Percentiles rank a stretch among this genome's conserved stretches.
phyloP scores from a whole-genome alignment of 1,139 yeast species.

The Geotrichum aggregatum region DNA sequence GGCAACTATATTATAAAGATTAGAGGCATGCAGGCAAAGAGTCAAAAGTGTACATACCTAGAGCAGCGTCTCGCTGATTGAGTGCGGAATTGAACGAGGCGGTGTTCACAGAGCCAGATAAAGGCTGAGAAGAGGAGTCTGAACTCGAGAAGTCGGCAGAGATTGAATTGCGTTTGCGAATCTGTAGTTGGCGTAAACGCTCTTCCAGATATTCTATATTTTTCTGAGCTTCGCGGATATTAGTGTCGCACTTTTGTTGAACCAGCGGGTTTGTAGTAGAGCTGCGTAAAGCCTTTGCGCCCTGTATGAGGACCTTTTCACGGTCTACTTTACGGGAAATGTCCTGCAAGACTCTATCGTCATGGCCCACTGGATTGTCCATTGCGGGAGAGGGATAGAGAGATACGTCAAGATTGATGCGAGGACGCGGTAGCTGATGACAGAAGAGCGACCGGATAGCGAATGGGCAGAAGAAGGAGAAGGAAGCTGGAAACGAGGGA shows the following conservation, averaged over 20 bases:
- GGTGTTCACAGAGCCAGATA: not conserved
- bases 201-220: slow-evolving; percentile 85
- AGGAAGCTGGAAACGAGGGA: not conserved
- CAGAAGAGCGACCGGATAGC: not conserved
- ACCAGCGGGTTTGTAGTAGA: slow-evolving; percentile 75
- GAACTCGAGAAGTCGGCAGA: not conserved
- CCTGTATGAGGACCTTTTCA: slow-evolving; percentile 81
- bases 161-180: slow-evolving; percentile 31
- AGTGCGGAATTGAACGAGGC: not conserved
- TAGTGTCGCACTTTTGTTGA: slow-evolving; percentile 85
- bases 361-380: slow-evolving; percentile 19
- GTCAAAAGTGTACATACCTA: not conserved
- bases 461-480: not conserved
- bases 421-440: not conserved
- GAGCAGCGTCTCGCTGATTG: not conserved
- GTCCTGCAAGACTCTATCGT: slow-evolving; percentile 47
- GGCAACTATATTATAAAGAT: not conserved
- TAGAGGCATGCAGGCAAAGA: not conserved
- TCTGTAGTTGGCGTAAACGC: slow-evolving; percentile 60
- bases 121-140: not conserved
- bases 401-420: not conserved
- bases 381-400: slow-evolving; percentile 6
- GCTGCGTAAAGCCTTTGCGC: slow-evolving; percentile 75
- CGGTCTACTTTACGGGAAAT: slow-evolving; percentile 80
- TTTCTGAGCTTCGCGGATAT: slow-evolving; percentile 84